Evolutionary conservation across 2,329 filamentous ascomycete genomes (phyloP), one percentile per base, ranked within the genome.

Genomic region (Trichoderma hamatum): DNA sequence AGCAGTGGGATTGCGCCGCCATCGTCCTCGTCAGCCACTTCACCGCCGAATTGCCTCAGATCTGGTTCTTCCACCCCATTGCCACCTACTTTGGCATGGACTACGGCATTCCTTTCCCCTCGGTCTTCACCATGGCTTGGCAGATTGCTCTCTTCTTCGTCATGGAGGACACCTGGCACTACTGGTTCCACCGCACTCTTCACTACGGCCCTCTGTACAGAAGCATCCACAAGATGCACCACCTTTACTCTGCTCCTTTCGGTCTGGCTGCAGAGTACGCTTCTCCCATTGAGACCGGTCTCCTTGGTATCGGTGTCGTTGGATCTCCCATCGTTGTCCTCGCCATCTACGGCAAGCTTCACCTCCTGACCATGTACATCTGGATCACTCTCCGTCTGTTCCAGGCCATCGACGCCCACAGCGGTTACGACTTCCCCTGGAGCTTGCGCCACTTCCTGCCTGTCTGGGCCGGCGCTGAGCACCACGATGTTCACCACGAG

Each of bases 1-100:
- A 99, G 81, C 96, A 99, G 82, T 97, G 93, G 89, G 89, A 94
- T 77, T 99, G 96, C 83, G 94, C 96, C 70, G 90, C 89, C 80
- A 90, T 97, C 73, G 96, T 99, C 72, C 91, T 99, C 73, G 84
- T 98, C 76, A 94, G 90, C 79, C 96, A 99, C 82, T 97, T 98
- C 82, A 98, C 96, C 73, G 96, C 97, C 80, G 96, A 99, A 82
- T 88, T 99, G 46, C 96, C 96, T 71, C 96, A 98, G 82, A 98
- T 98, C 80, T 98, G 95, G 95, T 88, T 98, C 76, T 99, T 99
- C 88, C 96, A 99, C 84, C 96, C 96, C 34, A 89, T 97, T 85
- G 95, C 95, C 69, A 93, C 94, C 78, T 97, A 89, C 82, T 94
- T 93, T 79, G 96, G 96, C 76, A 91, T 99, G 82, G 86, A 90